Evolutionary conservation across 208 protist genomes (phyloP).

Genomic region (Leishmania lainsoni): DNA sequence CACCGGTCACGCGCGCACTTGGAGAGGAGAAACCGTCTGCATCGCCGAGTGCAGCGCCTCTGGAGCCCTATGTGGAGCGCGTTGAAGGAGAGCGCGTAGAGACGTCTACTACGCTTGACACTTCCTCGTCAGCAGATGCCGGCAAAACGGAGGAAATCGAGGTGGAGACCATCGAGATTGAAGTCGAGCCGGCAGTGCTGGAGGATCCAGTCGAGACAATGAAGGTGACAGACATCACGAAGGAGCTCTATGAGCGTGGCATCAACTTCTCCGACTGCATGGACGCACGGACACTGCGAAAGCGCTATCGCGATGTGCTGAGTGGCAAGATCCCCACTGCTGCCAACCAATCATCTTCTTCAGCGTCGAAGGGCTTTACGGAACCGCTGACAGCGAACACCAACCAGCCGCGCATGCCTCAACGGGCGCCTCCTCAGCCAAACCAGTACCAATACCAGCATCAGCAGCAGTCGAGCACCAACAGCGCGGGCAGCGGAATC

Average conservation of each 20-base stretch:
- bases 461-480: constrained; percentile 44
- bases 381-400: constrained; percentile 39
- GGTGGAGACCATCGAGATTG: constrained; percentile 84
- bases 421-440: constrained; percentile 18
- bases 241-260: constrained; percentile 84
- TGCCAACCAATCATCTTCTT: constrained; percentile 4
- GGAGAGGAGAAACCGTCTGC: constrained; percentile 30
- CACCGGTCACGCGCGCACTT: constrained; percentile 52
- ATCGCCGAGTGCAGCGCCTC: neutral
- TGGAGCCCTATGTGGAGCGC: constrained; percentile 39
- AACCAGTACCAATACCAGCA: constrained; percentile 32
- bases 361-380: constrained; percentile 21
- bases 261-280: constrained; percentile 92
- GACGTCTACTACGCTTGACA: neutral
- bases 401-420: constrained; percentile 46
- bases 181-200: constrained; percentile 54
- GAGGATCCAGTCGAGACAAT: constrained; percentile 68
- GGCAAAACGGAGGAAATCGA: constrained; percentile 76
- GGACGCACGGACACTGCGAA: constrained; percentile 76
- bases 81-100: constrained; percentile 82
- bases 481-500: constrained; percentile 63
- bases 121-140: neutral
- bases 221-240: constrained; percentile 90
- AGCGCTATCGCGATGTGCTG: constrained; percentile 84
- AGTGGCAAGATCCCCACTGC: constrained; percentile 52